phyloP scores from a whole-genome alignment of 495 filamentous ascomycete species.

The Neurospora sp. region DNA sequence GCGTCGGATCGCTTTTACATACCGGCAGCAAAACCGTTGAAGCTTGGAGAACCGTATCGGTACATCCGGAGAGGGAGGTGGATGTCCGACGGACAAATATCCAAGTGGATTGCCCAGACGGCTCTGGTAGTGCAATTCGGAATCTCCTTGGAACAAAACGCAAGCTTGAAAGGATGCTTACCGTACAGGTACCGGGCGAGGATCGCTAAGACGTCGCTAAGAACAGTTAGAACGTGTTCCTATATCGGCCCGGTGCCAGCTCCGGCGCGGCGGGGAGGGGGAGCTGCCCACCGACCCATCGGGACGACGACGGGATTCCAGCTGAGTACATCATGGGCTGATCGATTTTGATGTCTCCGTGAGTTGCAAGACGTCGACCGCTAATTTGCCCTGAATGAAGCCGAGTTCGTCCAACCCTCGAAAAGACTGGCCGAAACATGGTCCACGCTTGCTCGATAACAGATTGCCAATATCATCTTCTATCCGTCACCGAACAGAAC shows the following conservation, averaged over 20 bases:
- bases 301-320: neutral
- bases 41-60: neutral
- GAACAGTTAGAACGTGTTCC: neutral
- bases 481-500: neutral
- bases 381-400: neutral
- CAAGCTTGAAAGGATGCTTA: neutral
- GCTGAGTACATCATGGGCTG: neutral
- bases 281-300: neutral
- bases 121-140: neutral
- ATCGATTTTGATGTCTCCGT: neutral
- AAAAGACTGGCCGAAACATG: neutral
- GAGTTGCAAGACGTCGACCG: neutral
- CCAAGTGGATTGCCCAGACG: neutral
- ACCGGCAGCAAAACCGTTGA: neutral
- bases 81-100: neutral
- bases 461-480: neutral
- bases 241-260: neutral
- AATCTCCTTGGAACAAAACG: neutral
- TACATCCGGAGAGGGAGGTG: neutral
- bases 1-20: neutral
- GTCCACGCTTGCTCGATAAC: neutral
- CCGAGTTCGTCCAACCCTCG: neutral
- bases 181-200: neutral
- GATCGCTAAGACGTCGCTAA: neutral
- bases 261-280: neutral